Evolutionary conservation across 257 asterid species (phyloP).

Genomic region (Solanum etuberosum): DNA sequence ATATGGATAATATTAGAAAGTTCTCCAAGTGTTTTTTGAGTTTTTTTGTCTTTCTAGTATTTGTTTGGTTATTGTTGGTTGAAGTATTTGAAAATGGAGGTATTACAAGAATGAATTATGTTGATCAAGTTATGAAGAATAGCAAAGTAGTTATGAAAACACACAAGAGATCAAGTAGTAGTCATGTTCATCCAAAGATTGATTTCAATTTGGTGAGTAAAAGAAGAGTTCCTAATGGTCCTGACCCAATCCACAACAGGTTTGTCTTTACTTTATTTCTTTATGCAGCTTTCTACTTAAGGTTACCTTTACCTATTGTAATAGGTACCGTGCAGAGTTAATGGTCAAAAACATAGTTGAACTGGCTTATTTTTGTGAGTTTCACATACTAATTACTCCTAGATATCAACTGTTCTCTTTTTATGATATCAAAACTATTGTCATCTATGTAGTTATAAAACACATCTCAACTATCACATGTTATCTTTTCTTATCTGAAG

Average conservation of each 20-base stretch:
- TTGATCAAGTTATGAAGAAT: slow-evolving; percentile 4
- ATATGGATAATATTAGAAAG: slow-evolving; percentile 15
- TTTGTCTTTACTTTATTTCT: not conserved
- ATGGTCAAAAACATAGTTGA: not conserved
- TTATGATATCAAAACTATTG: not conserved
- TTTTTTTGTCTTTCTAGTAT: slow-evolving; percentile 16
- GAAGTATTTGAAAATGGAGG: slow-evolving; percentile 14
- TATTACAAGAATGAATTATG: not conserved
- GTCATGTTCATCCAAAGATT: slow-evolving; percentile 1
- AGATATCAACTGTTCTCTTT: not conserved
- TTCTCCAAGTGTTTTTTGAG: slow-evolving; percentile 15
- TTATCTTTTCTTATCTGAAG: not conserved
- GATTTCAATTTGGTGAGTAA: slow-evolving; percentile 40
- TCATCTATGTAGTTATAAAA: not conserved
- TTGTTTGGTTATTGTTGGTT: slow-evolving; percentile 21
- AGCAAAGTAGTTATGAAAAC: not conserved
- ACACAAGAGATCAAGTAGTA: not conserved
- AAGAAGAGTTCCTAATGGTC: slow-evolving; percentile 77
- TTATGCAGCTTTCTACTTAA: not conserved
- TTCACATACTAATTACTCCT: not conserved
- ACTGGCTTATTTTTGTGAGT: not conserved
- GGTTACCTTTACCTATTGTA: not conserved
- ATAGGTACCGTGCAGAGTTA: not conserved
- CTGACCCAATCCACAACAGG: slow-evolving; percentile 94
- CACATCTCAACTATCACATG: not conserved